These are phyloP conservation scores for Metschnikowia similis DNA, from an alignment of 805 yeast genomes.

Conservation along the genomic window DNA sequence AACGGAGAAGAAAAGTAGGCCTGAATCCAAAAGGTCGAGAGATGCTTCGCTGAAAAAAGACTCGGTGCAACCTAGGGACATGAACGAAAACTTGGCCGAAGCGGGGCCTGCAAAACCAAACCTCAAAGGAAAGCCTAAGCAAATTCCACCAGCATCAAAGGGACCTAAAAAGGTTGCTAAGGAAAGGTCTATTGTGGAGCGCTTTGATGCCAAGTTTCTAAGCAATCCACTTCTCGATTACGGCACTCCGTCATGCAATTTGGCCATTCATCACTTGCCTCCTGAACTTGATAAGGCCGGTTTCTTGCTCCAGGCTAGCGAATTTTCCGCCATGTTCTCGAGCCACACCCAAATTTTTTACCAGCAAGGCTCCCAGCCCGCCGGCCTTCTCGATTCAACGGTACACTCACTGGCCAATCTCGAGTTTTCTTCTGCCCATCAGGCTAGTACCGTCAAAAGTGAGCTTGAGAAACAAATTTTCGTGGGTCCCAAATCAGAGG, in stretches of 20 bases:
- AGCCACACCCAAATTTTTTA: constrained; percentile 10
- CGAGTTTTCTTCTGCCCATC: constrained; percentile 8
- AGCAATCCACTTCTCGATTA: constrained; percentile 7
- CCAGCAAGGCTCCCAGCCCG: constrained; percentile 16
- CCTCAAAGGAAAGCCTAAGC: not conserved
- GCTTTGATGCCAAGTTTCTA: not conserved
- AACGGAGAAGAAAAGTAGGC: not conserved
- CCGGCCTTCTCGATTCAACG: constrained; percentile 18
- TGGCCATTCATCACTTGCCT: constrained; percentile 22
- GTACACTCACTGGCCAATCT: constrained; percentile 18
- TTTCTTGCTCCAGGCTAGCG: constrained; percentile 19
- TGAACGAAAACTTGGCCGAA: not conserved
- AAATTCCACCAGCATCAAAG: not conserved
- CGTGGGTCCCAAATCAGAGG: constrained; percentile 22
- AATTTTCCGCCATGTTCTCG: constrained; percentile 7
- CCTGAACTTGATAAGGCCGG: constrained; percentile 14
- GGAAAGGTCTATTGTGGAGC: not conserved
- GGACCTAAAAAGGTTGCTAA: not conserved
- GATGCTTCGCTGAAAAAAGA: not conserved
- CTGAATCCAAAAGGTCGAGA: not conserved
- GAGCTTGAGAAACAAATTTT: constrained; percentile 19
- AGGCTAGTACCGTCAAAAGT: constrained; percentile 9
- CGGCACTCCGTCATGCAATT: constrained; percentile 15
- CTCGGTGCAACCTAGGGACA: not conserved
- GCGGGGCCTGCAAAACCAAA: not conserved